A percentile compares a stretch with the other conserved stretches of the same genome.
phyloP scores from a whole-genome alignment of 306 rosid species.

The peach (Prunus persica) region DNA sequence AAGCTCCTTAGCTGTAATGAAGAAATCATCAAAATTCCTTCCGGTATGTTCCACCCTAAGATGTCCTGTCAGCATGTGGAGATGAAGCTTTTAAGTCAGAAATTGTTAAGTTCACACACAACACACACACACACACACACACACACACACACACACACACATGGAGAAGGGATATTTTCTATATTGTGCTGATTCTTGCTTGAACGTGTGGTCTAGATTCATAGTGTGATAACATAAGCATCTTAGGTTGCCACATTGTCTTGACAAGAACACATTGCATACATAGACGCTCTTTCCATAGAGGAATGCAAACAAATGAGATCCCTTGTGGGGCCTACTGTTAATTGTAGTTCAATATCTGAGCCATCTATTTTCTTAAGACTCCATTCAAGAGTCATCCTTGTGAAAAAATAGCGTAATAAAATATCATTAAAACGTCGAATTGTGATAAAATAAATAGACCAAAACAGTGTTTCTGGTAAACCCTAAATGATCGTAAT shows the following conservation, averaged over 20 bases:
- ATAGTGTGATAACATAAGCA: not conserved
- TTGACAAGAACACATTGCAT: not conserved
- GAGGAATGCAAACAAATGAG: not conserved
- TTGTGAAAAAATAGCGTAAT: not conserved
- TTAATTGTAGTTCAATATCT: not conserved
- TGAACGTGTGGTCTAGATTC: not conserved
- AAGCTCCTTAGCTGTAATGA: constrained; percentile 88
- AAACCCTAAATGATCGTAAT: not conserved
- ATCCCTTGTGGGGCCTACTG: not conserved
- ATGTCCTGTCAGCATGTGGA: constrained; percentile 6
- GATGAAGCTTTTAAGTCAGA: not conserved
- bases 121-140: not conserved
- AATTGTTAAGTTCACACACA: not conserved
- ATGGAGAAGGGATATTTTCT: not conserved
- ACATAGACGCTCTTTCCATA: not conserved
- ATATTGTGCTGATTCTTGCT: not conserved
- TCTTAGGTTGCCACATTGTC: not conserved
- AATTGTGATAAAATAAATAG: not conserved
- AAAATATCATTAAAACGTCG: not conserved
- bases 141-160: not conserved
- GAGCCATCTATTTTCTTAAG: not conserved
- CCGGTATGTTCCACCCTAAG: constrained; percentile 55
- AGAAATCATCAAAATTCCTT: constrained; percentile 79
- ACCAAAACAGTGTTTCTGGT: not conserved
- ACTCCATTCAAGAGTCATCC: not conserved